Evolutionary conservation across 2,329 filamentous ascomycete genomes (phyloP).

Genomic region (Hypoxylon rubiginosum): DNA sequence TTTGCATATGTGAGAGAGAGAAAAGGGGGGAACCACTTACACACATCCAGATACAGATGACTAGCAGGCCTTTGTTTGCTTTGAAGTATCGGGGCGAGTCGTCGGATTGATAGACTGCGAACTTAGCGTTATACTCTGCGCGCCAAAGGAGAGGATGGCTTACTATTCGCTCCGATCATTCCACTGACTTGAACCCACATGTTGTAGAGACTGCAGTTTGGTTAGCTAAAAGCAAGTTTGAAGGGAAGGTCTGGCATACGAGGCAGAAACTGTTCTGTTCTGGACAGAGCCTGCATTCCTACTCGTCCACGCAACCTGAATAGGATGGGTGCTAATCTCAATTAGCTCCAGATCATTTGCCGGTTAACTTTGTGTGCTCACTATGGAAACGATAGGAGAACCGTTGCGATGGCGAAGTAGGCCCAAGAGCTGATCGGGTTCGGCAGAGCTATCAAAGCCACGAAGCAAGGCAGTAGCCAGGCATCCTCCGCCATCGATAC

Average conservation of each 20-base stretch:
- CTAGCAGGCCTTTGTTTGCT: slow-evolving; percentile 55
- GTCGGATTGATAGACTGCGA: slow-evolving; percentile 53
- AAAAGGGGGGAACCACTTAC: slow-evolving; percentile 46
- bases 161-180: slow-evolving; percentile 57
- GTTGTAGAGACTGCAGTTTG: slow-evolving; percentile 64
- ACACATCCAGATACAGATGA: slow-evolving; percentile 56
- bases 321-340: slow-evolving; percentile 59
- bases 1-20: background rate
- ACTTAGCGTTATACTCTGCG: slow-evolving; percentile 20
- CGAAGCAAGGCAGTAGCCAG: slow-evolving; percentile 68
- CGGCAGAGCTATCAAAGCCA: slow-evolving; percentile 60
- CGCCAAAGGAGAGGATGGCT: slow-evolving; percentile 15
- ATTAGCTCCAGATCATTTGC: slow-evolving; percentile 1
- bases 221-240: slow-evolving; percentile 39
- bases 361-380: slow-evolving; percentile 39
- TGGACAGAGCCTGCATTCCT: slow-evolving; percentile 70
- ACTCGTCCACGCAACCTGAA: slow-evolving; percentile 70
- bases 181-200: slow-evolving; percentile 57
- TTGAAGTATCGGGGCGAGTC: slow-evolving; percentile 56
- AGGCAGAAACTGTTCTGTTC: slow-evolving; percentile 65
- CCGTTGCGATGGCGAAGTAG: slow-evolving; percentile 63
- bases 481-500: slow-evolving; percentile 62
- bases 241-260: slow-evolving; percentile 49
- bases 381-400: slow-evolving; percentile 66
- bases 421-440: slow-evolving; percentile 58